Base-by-base conservation (phyloP, 2,329 filamentous ascomycete genomes). In the Myrmaecium sp. region DNA sequence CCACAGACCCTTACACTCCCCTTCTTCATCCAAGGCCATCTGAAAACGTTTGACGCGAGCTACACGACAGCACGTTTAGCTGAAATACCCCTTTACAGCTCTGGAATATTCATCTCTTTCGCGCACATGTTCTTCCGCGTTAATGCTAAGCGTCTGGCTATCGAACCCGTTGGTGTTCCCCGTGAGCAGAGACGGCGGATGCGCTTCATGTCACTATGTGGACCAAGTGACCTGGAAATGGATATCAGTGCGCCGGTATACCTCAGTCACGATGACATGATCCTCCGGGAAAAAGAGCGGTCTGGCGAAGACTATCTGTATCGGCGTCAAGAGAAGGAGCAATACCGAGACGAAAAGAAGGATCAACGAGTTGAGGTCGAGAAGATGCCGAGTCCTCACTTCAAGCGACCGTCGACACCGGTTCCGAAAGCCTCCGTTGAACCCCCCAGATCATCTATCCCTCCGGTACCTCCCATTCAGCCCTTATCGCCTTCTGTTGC, bases 41-140 rank as follows among this genome's bases (percentile, higher is more conserved):
- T 52, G 18, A 30, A 35, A 23, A 39, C 51, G 25, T 53, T 53
- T 26, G 44, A 50, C 26, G 45, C 55, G 15, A 55, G 58, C 46
- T 31, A 64, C 23, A 63, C 60, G 14, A 51, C 73, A 4, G 60
- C 68, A 3, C 69, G 74, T 57, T 64, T 76, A 21, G 69, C 70
- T 14, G 66, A 71, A 10, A 67, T 79, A 5, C 67, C 72, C 3
- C 57, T 70, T 10, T 77, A 77, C 40, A 56, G 75, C 2, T 71
- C 72, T 0, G 74, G 74, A 3, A 51, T 79, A 10, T 59, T 72
- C 43, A 72, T 67, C 10, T 69, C 72, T 4, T 64, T 70, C 10
- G 57, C 78, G 14, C 73, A 78, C 37, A 53, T 79, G 6, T 74
- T 77, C 38, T 57, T 80, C 26, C 65, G 74, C 35, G 69, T 71